Conservation (phyloP, 805 yeast species). For the Komagataella phaffii region DNA sequence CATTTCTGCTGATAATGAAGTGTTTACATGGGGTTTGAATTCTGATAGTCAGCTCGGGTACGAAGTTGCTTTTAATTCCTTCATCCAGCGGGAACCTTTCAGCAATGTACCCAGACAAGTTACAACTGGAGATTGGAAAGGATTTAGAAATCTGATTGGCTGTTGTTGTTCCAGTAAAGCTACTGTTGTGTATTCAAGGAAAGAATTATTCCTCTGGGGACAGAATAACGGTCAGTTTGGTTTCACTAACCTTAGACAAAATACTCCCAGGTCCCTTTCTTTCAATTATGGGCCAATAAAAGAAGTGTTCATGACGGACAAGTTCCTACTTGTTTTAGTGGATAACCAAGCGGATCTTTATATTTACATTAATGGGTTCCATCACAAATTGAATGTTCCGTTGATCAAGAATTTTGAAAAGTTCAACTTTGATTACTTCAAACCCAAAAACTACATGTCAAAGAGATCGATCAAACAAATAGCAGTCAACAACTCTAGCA, state of each 20-base stretch:
- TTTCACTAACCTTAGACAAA: slow-evolving; percentile 26
- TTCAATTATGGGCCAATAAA: slow-evolving; percentile 35
- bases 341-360: slow-evolving; percentile 37
- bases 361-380: slow-evolving; percentile 43
- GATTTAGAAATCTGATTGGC: slow-evolving; percentile 22
- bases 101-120: slow-evolving; percentile 25
- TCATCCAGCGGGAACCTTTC: slow-evolving; percentile 12
- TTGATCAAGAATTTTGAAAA: slow-evolving; percentile 19
- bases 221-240: slow-evolving; percentile 77
- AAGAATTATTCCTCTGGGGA: slow-evolving; percentile 59
- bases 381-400: slow-evolving; percentile 30
- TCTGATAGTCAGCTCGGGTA: slow-evolving; percentile 55
- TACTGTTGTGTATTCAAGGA: slow-evolving; percentile 41
- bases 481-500: slow-evolving; percentile 19
- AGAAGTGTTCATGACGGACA: slow-evolving; percentile 51
- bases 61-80: slow-evolving; percentile 13
- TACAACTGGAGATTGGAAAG: slow-evolving; percentile 27
- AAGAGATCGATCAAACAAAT: slow-evolving; percentile 24
- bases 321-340: slow-evolving; percentile 38
- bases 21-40: slow-evolving; percentile 76
- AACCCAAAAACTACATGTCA: slow-evolving; percentile 23
- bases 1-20: slow-evolving; percentile 48
- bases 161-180: slow-evolving; percentile 57
- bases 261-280: slow-evolving; percentile 23
- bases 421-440: slow-evolving; percentile 37